Evolutionary conservation across 2,329 filamentous ascomycete genomes (phyloP).

Genomic region (Aspergillus sclerotialis): DNA sequence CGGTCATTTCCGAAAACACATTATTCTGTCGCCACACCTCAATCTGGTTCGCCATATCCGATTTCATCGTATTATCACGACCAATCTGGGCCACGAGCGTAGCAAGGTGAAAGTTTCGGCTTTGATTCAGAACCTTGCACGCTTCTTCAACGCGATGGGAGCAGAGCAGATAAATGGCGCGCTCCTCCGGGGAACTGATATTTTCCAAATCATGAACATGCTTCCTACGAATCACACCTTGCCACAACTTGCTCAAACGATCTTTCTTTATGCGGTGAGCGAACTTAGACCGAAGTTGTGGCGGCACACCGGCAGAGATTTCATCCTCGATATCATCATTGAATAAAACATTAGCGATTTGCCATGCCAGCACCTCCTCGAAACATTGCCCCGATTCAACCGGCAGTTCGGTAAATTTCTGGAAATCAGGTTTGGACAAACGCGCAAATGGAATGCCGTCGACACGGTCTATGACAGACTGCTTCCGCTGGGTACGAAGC

Average conservation of each 20-base stretch:
- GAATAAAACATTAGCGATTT: constrained; percentile 79
- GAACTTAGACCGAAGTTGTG: constrained; percentile 32
- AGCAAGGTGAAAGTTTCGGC: constrained; percentile 74
- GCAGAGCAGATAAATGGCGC: constrained; percentile 72
- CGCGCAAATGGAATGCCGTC: constrained; percentile 54
- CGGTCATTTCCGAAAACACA: constrained; percentile 78
- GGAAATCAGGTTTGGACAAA: constrained; percentile 26
- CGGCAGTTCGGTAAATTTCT: constrained; percentile 23
- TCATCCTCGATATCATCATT: constrained; percentile 53
- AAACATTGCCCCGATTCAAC: constrained; percentile 22
- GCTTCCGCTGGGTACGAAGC: constrained; percentile 27
- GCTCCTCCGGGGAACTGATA: constrained; percentile 65
- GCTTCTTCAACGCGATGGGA: constrained; percentile 75
- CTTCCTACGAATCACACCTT: constrained; percentile 46
- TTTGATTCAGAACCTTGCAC: constrained; percentile 68
- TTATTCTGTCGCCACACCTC: constrained; percentile 77
- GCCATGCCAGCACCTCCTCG: constrained; percentile 59
- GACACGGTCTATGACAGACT: constrained; percentile 41
- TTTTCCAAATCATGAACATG: constrained; percentile 62
- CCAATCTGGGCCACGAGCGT: constrained; percentile 79
- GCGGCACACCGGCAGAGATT: constrained; percentile 36
- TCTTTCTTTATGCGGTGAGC: constrained; percentile 42
- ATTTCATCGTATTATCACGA: constrained; percentile 59
- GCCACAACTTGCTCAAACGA: constrained; percentile 37
- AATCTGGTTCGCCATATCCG: constrained; percentile 72